These are phyloP conservation scores for Pleurozium schreberi DNA, from an alignment of 225 moss, liverwort and hornwort species.

Conservation along the genomic window DNA sequence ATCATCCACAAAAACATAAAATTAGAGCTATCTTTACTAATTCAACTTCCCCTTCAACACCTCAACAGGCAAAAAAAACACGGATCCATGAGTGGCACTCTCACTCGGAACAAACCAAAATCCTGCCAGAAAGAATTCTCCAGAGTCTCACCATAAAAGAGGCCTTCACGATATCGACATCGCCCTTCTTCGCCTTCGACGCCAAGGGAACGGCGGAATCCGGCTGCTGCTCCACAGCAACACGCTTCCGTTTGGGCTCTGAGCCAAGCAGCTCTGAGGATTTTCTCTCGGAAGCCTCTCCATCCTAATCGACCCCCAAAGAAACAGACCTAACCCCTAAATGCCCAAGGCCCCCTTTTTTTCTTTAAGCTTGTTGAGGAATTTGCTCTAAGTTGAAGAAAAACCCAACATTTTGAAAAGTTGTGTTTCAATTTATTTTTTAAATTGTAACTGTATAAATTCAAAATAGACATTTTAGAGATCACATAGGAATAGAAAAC, in stretches of 20 bases:
- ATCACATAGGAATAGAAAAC: too few relatives aligned
- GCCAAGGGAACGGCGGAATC: not conserved
- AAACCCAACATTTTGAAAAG: too few relatives aligned
- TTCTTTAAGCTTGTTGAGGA: too few relatives aligned
- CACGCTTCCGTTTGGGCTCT: constrained; percentile 2
- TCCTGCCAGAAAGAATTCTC: not conserved
- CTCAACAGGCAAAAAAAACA: not conserved
- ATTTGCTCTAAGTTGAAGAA: too few relatives aligned
- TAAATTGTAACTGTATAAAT: too few relatives aligned
- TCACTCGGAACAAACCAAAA: not conserved
- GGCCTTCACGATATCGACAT: not conserved
- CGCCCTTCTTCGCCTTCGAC: not conserved
- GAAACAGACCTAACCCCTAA: too few relatives aligned
- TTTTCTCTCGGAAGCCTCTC: not conserved
- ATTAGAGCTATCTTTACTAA: not conserved
- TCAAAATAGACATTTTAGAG: too few relatives aligned
- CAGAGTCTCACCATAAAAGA: constrained; percentile 6
- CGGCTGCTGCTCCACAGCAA: not conserved
- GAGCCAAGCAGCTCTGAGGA: not conserved
- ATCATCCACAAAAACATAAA: not conserved
- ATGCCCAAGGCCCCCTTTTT: too few relatives aligned
- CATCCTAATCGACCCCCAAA: too few relatives aligned
- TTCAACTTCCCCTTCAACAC: not conserved
- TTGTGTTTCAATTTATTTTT: too few relatives aligned
- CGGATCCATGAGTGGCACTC: not conserved